phyloP scores from a whole-genome alignment of 1,284 basidiomycete species.

The Neolentinus lepideus region DNA sequence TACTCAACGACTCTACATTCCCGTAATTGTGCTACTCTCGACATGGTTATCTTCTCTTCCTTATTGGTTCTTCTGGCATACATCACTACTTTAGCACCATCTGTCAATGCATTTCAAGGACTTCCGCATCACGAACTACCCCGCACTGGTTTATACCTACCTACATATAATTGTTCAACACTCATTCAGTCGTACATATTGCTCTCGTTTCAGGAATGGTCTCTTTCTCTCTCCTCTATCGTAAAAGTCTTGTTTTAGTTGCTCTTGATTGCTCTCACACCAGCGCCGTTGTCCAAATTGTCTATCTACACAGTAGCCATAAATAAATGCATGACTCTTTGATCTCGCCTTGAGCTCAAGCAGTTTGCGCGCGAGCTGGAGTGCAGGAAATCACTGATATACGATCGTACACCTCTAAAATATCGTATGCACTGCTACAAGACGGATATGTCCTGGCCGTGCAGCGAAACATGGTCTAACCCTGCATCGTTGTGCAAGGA shows the following conservation, averaged over 20 bases:
- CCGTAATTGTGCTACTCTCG: background rate
- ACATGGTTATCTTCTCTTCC: background rate
- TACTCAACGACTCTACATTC: background rate
- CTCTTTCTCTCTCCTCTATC: background rate
- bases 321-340: too few species aligned
- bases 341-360: too few species aligned
- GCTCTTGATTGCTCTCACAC: background rate
- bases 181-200: conserved; percentile 1
- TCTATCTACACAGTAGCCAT: too few species aligned
- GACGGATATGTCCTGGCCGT: too few species aligned
- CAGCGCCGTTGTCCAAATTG: too few species aligned
- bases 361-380: too few species aligned
- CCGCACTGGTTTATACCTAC: background rate
- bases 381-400: too few species aligned
- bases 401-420: too few species aligned
- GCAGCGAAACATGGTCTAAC: too few species aligned
- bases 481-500: too few species aligned
- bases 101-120: conserved; percentile 1
- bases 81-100: background rate
- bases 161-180: background rate
- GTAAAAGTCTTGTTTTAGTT: background rate
- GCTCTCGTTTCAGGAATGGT: background rate
- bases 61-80: background rate
- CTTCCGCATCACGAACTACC: background rate
- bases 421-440: too few species aligned